Percentiles rank a stretch among this genome's conserved stretches.
These are phyloP conservation scores for Backusella morwellensis DNA, from an alignment of 192 early-diverging fungal genomes.

Conservation along the genomic window DNA sequence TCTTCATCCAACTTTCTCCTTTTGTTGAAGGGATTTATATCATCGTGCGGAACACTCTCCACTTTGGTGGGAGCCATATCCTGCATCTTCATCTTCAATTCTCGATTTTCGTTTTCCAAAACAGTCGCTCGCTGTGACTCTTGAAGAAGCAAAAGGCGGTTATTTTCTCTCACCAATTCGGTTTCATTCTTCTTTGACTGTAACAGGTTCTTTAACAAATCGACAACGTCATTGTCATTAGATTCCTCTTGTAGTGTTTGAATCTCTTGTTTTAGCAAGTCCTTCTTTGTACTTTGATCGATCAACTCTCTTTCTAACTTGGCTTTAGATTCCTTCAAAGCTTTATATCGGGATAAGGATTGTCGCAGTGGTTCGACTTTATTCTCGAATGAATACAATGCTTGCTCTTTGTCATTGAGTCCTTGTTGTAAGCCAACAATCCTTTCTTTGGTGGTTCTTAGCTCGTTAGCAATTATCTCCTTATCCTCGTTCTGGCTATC, in stretches of 20 bases:
- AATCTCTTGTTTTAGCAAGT: background rate
- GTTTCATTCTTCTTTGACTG: background rate
- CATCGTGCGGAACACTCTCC: background rate
- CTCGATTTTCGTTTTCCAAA: background rate
- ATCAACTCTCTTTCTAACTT: background rate
- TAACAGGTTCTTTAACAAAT: background rate
- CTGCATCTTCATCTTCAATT: background rate
- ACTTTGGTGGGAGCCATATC: background rate
- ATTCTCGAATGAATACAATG: background rate
- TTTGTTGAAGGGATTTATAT: background rate
- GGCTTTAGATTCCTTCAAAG: background rate
- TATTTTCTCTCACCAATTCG: background rate
- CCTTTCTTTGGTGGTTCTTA: background rate
- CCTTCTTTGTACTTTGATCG: background rate
- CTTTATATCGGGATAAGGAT: background rate
- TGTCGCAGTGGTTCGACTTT: background rate
- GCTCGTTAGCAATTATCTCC: background rate
- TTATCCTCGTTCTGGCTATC: background rate
- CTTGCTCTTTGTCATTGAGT: background rate
- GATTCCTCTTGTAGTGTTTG: background rate
- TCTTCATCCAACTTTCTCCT: background rate
- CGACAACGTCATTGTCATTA: background rate
- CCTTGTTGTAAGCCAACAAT: background rate
- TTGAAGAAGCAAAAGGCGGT: background rate
- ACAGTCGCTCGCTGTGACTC: background rate